Percentiles rank a stretch among this genome's conserved stretches.
phyloP scores from a whole-genome alignment of 2,329 filamentous ascomycete genomes.

The Aspergillus fumigatiaffinis region DNA sequence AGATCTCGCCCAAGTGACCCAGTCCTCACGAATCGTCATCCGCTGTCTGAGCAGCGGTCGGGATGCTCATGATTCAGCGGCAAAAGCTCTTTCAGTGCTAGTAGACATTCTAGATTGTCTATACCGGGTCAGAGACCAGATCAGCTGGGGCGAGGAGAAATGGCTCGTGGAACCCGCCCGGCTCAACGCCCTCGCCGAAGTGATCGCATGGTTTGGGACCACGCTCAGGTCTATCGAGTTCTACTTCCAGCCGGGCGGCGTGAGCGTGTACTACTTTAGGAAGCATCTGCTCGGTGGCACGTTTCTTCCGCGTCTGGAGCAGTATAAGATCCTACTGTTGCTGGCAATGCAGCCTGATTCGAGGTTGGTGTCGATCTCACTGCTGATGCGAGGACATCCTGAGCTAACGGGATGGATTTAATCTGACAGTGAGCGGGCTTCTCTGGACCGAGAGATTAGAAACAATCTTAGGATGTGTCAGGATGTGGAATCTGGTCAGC shows the following conservation, averaged over 20 bases:
- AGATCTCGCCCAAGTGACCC: slow-evolving; percentile 15
- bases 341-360: slow-evolving; percentile 26
- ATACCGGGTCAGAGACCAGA: slow-evolving; percentile 20
- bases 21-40: slow-evolving; percentile 17
- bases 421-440: slow-evolving; percentile 14
- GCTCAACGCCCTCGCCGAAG: slow-evolving; percentile 17
- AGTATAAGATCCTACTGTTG: slow-evolving; percentile 27
- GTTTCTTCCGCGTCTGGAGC: slow-evolving; percentile 25
- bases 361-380: slow-evolving; percentile 4
- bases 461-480: slow-evolving; percentile 9
- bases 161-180: slow-evolving; percentile 18
- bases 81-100: slow-evolving; percentile 18
- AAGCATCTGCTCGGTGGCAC: slow-evolving; percentile 25
- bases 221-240: slow-evolving; percentile 24
- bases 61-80: slow-evolving; percentile 23
- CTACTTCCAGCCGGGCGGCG: slow-evolving; percentile 30
- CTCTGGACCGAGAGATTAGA: slow-evolving; percentile 16
- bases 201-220: slow-evolving; percentile 19
- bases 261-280: slow-evolving; percentile 21
- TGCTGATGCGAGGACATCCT: background rate
- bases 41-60: slow-evolving; percentile 19
- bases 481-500: slow-evolving; percentile 17
- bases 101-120: slow-evolving; percentile 22
- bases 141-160: slow-evolving; percentile 21
- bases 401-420: background rate